A percentile compares a stretch with the other conserved stretches of the same genome.
Conservation (phyloP, 345 rosid genomes). For the Citrus inodora region DNA sequence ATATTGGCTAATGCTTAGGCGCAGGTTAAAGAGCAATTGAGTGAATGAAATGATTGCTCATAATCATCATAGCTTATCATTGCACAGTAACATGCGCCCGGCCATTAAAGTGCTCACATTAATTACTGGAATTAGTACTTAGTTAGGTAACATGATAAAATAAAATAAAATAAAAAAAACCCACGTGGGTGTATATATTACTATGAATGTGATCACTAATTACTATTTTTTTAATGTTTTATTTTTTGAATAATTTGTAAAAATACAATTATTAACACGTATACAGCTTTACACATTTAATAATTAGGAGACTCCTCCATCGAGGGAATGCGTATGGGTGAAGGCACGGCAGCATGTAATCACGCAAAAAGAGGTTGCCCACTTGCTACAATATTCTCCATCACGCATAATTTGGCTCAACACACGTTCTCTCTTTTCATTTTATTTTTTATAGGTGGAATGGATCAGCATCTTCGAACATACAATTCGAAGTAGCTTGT, state of each 20-base stretch:
- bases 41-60: constrained; percentile 1
- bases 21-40: neutral
- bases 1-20: too few relatives aligned
- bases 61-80: constrained; percentile 6
- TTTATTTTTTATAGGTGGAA: too few relatives aligned
- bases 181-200: too few relatives aligned
- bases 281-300: too few relatives aligned
- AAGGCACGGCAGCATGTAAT: neutral
- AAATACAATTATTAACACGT: too few relatives aligned
- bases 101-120: neutral
- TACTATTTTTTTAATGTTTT: too few relatives aligned
- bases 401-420: neutral
- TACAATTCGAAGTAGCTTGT: too few relatives aligned
- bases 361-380: neutral
- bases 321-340: neutral
- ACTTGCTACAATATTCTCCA: neutral
- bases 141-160: too few relatives aligned
- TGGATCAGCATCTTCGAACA: too few relatives aligned
- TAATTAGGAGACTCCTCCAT: neutral
- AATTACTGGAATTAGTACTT: too few relatives aligned
- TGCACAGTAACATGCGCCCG: constrained; percentile 4
- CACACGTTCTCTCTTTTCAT: neutral
- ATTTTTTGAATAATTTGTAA: neutral
- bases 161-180: too few relatives aligned
- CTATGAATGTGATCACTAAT: neutral